Evolutionary conservation across 2,329 filamentous ascomycete genomes (phyloP), one percentile per base, ranked within the genome.

Genomic region (Leptosphaerulina australis): DNA sequence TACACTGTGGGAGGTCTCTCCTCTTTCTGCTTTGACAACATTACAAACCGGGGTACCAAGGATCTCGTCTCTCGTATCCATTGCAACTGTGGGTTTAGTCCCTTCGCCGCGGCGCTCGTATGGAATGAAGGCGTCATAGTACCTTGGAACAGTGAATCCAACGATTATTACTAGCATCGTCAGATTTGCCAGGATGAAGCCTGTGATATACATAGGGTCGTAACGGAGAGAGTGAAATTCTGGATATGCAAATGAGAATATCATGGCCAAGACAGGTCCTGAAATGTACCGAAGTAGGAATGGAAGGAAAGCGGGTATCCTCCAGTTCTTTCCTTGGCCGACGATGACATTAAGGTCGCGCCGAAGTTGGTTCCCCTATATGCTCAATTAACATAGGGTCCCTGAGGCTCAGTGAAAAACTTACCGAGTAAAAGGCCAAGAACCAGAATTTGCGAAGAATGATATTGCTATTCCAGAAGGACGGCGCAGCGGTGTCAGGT

Each of bases 371-470:
- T 83, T 80, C 38, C 80, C 81, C 79, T 82, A 41, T 37, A 4
- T 20, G 18, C 10, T 22, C 2, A 15, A 8, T 53, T 28, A 53
- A 45, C 14, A 5, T 4, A 24, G 12, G 6, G 3, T 9, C 5
- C 26, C 10, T 4, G n/a, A 21, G 9, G 1, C 2, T 11, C 3
- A 9, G 5, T 3, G 9, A 24, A 15, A 3, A 20, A 37, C 78
- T 68, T 74, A 82, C 81, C n/a, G 81, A 84, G 66, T 84, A 84
- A 53, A 83, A 81, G 1, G 75, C 74, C 14, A 83, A 58, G 52
- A 78, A 84, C 79, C 80, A 84, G 35, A 83, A 76, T 1, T 73
- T 74, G 28, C 68, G 64, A 1, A 74, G 26, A 18, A 75, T 63
- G 0, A 56, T 48, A 28, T 74, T 80, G 5, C 58, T 60, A 3